phyloP scores from a whole-genome alignment of 169 alveolate species.

The Eimeria falciformis region DNA sequence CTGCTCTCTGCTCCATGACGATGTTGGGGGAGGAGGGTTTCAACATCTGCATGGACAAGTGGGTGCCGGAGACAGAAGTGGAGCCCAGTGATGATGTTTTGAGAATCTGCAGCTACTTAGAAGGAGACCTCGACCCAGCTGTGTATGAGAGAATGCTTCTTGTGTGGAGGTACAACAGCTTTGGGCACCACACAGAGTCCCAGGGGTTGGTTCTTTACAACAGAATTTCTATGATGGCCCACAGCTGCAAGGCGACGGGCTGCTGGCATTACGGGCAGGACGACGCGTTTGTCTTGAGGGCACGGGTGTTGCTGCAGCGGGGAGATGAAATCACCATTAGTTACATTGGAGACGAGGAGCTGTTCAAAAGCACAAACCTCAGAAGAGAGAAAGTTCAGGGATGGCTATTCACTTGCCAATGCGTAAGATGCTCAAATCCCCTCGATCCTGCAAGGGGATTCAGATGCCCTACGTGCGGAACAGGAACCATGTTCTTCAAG shows the following conservation, averaged over 20 bases:
- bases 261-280: conserved; percentile 86
- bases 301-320: conserved; percentile 77
- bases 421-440: conserved; percentile 80
- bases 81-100: conserved; percentile 69
- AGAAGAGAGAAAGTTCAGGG: conserved; percentile 75
- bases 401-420: conserved; percentile 84
- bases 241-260: conserved; percentile 81
- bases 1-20: conserved; percentile 82
- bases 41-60: conserved; percentile 80
- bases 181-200: conserved; percentile 80
- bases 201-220: conserved; percentile 80
- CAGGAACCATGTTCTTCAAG: conserved; percentile 78
- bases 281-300: conserved; percentile 83
- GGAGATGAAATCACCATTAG: conserved; percentile 86
- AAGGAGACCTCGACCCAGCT: neutral
- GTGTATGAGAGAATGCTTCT: conserved; percentile 61
- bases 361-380: conserved; percentile 82
- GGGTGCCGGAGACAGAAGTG: conserved; percentile 81
- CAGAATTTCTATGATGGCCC: conserved; percentile 76
- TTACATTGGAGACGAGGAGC: conserved; percentile 86
- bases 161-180: conserved; percentile 78
- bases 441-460: conserved; percentile 83
- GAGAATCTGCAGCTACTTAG: conserved; percentile 20
- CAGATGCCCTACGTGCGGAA: conserved; percentile 83
- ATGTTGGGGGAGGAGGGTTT: conserved; percentile 80